Evolutionary conservation across 176 grass and related monocot species (phyloP), one percentile per base, ranked within the genome.

Genomic region (Triticum turgidum): DNA sequence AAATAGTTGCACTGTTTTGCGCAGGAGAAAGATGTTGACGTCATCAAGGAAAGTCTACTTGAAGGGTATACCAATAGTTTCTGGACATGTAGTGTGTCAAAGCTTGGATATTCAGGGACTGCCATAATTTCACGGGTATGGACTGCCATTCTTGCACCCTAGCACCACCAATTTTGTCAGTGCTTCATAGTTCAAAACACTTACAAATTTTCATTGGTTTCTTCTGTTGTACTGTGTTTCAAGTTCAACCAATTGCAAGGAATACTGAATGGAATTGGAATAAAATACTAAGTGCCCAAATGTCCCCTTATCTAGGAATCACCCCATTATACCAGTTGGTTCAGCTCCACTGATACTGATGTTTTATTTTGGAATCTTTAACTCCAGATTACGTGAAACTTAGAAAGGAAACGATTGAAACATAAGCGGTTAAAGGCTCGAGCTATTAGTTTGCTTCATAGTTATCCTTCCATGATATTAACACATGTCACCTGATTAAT

Each of bases 71-170:
- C 80, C n/a, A 94, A 90, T 88, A 96, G 91, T 88, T 98, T 94
- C 89, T 98, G 92, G 92, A 98, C 96, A 76, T 98, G 93, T 77
- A 98, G 96, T 88, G 90, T 90, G 78, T 87, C 96, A 77, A 98
- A 98, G 45, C 93, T 98, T 81, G 96, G 96, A 18, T 98, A 98
- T 86, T 98, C 93, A 15, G 96, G 96, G 12, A 91, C 93, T 87
- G 93, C 96, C 35, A 95, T 98, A 89, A 92, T 98, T 91, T 98
- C 96, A 88, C 86, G 93, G 83, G 90, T 92, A 92, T 75, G 88
- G 58, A 68, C 18, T 56, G 63, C 49, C 42, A 67, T 61, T 82
- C 68, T 49, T 70, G 4, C 27, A 39, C 17, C 25, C 78, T 15
- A 84, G 35, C 21, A 1, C n/a, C 12, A 39, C 9, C 13, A 56